Evolutionary conservation across 805 yeast species (phyloP).

Genomic region (Ogataea dorogensis): DNA sequence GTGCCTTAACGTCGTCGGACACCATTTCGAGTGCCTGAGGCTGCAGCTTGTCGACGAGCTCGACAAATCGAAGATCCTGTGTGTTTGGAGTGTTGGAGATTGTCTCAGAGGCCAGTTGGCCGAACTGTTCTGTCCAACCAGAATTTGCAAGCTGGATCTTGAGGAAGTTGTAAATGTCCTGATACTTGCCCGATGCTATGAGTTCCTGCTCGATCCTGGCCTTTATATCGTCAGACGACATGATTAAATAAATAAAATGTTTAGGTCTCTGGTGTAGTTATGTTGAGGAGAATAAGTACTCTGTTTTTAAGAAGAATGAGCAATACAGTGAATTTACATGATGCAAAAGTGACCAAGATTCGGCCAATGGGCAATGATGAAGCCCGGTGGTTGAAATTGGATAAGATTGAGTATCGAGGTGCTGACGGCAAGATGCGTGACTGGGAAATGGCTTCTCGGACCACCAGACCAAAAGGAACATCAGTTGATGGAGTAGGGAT

Average conservation of each 20-base stretch:
- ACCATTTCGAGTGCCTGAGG: conserved; percentile 69
- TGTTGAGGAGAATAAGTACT: conserved; percentile 8
- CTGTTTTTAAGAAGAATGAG: conserved; percentile 9
- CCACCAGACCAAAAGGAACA: conserved; percentile 62
- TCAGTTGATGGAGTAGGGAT: conserved; percentile 90
- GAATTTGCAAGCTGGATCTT: conserved; percentile 65
- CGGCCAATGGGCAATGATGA: conserved; percentile 39
- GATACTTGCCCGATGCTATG: conserved; percentile 78
- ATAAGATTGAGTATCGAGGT: conserved; percentile 66
- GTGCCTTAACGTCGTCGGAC: conserved; percentile 62
- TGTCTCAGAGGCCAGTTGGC: conserved; percentile 50
- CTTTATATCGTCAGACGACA: conserved; percentile 37
- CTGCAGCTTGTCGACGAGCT: conserved; percentile 50
- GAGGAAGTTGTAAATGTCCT: conserved; percentile 62
- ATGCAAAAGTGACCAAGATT: conserved; percentile 29
- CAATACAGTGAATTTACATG: conserved; percentile 18
- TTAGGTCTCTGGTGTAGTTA: conserved; percentile 9
- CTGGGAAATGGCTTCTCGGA: conserved; percentile 90
- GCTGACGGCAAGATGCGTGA: conserved; percentile 68
- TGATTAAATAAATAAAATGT: conserved; percentile 6
- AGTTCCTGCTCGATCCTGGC: conserved; percentile 68
- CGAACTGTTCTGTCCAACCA: conserved; percentile 84
- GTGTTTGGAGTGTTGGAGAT: conserved; percentile 31
- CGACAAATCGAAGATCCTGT: conserved; percentile 45
- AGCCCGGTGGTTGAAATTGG: conserved; percentile 67